These are phyloP conservation scores for Picochlorum sp. DNA, from an alignment of 139 green algal species.

Conservation along the genomic window DNA sequence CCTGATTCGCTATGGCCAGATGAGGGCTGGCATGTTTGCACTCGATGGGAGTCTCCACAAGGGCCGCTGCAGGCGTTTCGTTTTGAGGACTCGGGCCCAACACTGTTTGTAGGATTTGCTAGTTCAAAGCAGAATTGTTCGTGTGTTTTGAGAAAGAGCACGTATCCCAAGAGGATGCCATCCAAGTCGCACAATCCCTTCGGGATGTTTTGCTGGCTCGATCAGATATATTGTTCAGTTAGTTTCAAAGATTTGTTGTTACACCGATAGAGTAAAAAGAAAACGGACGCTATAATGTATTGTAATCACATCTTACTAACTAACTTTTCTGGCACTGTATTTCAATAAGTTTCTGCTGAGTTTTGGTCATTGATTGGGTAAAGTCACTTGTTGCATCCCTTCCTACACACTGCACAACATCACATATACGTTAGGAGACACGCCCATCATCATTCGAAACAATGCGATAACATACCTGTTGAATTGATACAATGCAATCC, in stretches of 20 bases:
- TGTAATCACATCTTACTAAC: too few species aligned
- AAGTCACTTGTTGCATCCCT: neutral
- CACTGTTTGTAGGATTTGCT: constrained; percentile 14
- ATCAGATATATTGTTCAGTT: too few species aligned
- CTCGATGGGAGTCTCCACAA: neutral
- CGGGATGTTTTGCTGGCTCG: too few species aligned
- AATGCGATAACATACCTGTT: neutral
- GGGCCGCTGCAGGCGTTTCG: constrained; percentile 22
- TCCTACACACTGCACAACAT: neutral
- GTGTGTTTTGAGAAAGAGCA: constrained; percentile 12
- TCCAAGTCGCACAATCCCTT: neutral
- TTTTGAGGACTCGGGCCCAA: constrained; percentile 12
- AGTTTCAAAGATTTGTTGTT: too few species aligned
- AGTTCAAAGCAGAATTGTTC: constrained; percentile 16
- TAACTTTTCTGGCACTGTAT: too few species aligned
- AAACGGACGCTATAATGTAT: too few species aligned
- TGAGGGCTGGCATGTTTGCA: constrained; percentile 28
- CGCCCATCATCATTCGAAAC: neutral
- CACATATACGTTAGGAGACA: neutral
- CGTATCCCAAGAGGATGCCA: constrained; percentile 10
- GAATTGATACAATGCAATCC: constrained; percentile 47
- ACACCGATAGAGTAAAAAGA: too few species aligned
- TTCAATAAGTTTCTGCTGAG: too few species aligned
- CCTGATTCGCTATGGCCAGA: constrained; percentile 19
- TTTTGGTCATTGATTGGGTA: neutral